Evolutionary conservation across 139 green algal species (phyloP), one percentile per base, ranked within the genome.

Genomic region (Chlorella sorokiniana): DNA sequence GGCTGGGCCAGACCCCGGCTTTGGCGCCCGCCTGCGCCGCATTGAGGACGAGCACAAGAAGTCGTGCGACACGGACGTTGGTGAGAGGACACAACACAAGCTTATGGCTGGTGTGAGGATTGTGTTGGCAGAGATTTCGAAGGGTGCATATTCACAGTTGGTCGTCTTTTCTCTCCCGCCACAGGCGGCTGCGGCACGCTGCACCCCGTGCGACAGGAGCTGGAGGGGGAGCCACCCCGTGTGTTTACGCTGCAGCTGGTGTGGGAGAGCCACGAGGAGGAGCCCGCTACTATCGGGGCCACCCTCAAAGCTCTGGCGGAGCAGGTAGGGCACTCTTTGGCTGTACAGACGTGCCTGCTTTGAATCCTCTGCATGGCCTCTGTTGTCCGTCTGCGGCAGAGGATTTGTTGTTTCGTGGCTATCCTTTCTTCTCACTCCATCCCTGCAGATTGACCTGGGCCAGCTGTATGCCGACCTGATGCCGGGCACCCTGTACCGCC

Each of bases 211-310:
- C 63, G 31, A 11, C 40, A 59, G 2, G n/a, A 62, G 56, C 41
- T 81, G 75, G 41, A 73, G 40, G 40, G 29, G 38, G 31, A 78
- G 40, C 88, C 90, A 1, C 25, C n/a, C n/a, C n/a, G 48, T 25
- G 87, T 94, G 38, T 89, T 95, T 48, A 88, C 84, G 9, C 31
- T 94, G 33, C 86, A 89, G 81, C 85, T 95, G 41, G 88, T 75
- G 0, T 95, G 91, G 91, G 75, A 88, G 45, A 70, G 67, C 42
- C 48, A 78, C 38, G 40, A 87, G 6, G 88, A 89, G 67, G 18
- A 54, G 16, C 25, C 42, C 8, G 79, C 70, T 20, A 76, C 86
- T 20, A 92, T 94, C 29, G 42, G 22, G 1, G 69, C 52, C 2
- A 85, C 85, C 33, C 63, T 89, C 68, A 54, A 27, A 27, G 73